Evolutionary conservation across 2,329 filamentous ascomycete genomes (phyloP), one percentile per base, ranked within the genome.

Genomic region (Arthrobotrys sinensis): DNA sequence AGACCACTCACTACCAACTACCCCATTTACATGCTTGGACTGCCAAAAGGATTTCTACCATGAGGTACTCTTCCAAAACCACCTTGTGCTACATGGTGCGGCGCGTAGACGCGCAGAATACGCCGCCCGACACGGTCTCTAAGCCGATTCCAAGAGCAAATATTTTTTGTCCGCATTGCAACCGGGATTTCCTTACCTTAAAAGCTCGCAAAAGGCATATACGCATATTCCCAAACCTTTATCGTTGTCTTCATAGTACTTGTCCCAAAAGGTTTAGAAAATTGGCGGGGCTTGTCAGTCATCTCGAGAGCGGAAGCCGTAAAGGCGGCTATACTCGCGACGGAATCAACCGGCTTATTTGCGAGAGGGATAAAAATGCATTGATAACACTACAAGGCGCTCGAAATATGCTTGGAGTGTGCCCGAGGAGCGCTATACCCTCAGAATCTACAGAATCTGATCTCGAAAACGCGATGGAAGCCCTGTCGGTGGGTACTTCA

Each of bases 21-120:
- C 55, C 3, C 55, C 55, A n/a, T 62, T 62, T 28, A 62, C 55
- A 11, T 62, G 55, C 34, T 24, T 62, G 24, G 55, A 62, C 36
- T 62, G 55, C 55, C 28, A 62, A 1, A 19, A 40, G 4, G 55
- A 62, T 19, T 62, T 62, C 12, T 62, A 62, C n/a, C 5, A 62
- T 8, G 55, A 62, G 10, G 1, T 5, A 11, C 12, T 43, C 36
- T 62, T 62, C 16, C 32, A 36, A 16, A n/a, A 6, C 36, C 55
- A 62, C 36, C 32, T 62, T 5, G 32, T n/a, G 3, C 28, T 5
- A 34, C 55, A 62, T 24, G 55, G 34, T 5, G n/a, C 12, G 12
- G 36, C 36, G 8, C 36, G 36, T 6, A 38, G 36, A 38, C 2
- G 12, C 2, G 36, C 36, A 14, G 36, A 38, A 38, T 14, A 38